Percentiles rank a stretch among this genome's conserved stretches.
Conservation (phyloP, 2,329 filamentous ascomycete species). For the Coniochaeta ligniaria region DNA sequence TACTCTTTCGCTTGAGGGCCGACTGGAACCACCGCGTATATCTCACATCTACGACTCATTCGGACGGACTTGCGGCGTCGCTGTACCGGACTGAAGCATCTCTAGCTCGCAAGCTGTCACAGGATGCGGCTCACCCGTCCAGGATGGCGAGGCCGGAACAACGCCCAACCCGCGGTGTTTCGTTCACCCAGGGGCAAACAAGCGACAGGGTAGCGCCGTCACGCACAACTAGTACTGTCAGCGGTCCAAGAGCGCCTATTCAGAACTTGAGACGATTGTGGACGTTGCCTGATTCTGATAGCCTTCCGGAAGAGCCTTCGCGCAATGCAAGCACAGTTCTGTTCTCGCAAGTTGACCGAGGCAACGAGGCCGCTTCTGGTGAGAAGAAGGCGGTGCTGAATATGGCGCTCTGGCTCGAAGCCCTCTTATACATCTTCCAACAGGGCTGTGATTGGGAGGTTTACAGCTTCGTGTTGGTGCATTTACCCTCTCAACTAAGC, state of each 20-base stretch:
- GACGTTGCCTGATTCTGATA: conserved; percentile 49
- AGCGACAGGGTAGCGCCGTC: conserved; percentile 33
- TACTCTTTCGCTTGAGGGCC: conserved; percentile 75
- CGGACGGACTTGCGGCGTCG: conserved; percentile 62
- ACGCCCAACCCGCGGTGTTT: conserved; percentile 42
- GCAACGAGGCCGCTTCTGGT: conserved; percentile 6
- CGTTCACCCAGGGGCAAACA: conserved; percentile 39
- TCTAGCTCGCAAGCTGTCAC: conserved; percentile 40
- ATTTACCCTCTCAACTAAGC: conserved; percentile 78
- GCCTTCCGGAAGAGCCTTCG: conserved; percentile 41
- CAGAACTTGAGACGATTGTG: conserved; percentile 36
- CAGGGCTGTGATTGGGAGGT: conserved; percentile 81
- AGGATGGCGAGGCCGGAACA: conserved; percentile 38
- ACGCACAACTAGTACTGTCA: conserved; percentile 28
- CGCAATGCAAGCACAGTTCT: conserved; percentile 42
- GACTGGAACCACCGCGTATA: conserved; percentile 75
- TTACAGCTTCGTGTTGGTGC: conserved; percentile 82
- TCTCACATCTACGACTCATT: conserved; percentile 63
- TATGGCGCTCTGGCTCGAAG: conserved; percentile 67
- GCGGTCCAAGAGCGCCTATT: conserved; percentile 24
- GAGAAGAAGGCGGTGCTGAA: conserved; percentile 34
- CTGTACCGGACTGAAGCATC: conserved; percentile 59
- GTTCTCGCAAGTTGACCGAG: conserved; percentile 28
- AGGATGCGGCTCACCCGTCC: conserved; percentile 39
- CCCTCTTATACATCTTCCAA: conserved; percentile 65